These are phyloP conservation scores for Boletellus deceptivus DNA, from an alignment of 1,284 basidiomycete species.

Conservation along the genomic window DNA sequence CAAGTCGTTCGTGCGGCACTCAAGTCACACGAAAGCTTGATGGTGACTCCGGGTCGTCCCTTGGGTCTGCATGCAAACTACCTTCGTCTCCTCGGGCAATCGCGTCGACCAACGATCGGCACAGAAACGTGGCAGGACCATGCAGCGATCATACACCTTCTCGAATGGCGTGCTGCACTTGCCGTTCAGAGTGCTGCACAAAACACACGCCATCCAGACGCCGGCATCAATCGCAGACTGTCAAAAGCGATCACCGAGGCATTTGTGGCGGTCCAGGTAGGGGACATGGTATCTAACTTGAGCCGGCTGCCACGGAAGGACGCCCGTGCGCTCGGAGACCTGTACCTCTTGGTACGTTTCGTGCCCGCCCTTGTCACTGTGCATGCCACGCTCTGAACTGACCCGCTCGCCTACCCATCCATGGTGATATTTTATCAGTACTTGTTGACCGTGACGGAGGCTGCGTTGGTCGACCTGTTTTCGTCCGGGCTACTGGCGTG, in stretches of 20 bases:
- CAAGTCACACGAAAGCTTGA: constrained; percentile 49
- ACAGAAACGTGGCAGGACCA: constrained; percentile 12
- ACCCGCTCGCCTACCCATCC: neutral
- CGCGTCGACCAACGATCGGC: constrained; percentile 16
- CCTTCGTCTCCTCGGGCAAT: constrained; percentile 46
- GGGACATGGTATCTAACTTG: constrained; percentile 44
- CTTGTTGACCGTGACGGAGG: constrained; percentile 58
- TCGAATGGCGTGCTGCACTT: constrained; percentile 63
- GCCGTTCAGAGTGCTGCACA: constrained; percentile 51
- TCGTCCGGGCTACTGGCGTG: constrained; percentile 47
- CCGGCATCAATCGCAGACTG: constrained; percentile 54
- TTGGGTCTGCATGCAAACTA: constrained; percentile 53
- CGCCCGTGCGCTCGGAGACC: constrained; percentile 36
- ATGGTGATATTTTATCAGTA: constrained; percentile 42
- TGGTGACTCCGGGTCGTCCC: constrained; percentile 14
- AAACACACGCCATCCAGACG: constrained; percentile 41
- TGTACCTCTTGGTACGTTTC: constrained; percentile 53
- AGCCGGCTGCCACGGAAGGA: constrained; percentile 32
- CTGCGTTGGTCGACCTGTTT: constrained; percentile 55
- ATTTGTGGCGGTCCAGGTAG: constrained; percentile 57
- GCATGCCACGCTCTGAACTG: too few relatives aligned
- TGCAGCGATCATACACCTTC: constrained; percentile 40
- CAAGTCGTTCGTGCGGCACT: constrained; percentile 72
- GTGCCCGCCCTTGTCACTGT: neutral
- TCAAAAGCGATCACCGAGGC: constrained; percentile 66